Evolutionary conservation across 345 rosid genomes (phyloP).

Genomic region (Orychophragmus violaceus): DNA sequence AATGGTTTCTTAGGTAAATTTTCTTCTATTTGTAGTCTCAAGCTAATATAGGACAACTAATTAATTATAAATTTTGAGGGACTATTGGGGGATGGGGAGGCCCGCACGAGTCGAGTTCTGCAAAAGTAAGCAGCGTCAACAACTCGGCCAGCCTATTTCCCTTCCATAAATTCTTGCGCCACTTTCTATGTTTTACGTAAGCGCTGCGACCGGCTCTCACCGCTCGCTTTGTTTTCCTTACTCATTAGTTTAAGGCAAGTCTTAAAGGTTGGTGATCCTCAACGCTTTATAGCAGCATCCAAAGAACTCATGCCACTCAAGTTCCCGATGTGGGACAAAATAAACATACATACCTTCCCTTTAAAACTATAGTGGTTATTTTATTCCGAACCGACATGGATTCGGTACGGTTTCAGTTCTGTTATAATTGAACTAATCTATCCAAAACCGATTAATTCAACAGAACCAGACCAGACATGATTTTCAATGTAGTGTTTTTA

Average conservation of each 20-base stretch:
- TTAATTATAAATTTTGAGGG: background rate
- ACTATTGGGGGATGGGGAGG: conserved; percentile 50
- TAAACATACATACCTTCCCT: no score
- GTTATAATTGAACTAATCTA: no score
- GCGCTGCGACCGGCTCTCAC: conserved; percentile 76
- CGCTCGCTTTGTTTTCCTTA: conserved; percentile 93
- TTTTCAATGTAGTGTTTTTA: background rate
- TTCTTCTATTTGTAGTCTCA: no score
- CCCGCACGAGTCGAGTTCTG: conserved; percentile 82
- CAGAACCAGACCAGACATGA: background rate
- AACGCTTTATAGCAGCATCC: background rate
- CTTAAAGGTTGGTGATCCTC: rapidly evolving
- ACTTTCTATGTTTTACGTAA: background rate
- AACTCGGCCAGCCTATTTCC: conserved; percentile 72
- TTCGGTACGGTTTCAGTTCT: background rate
- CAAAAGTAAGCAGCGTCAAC: conserved; percentile 86
- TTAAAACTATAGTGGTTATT: background rate
- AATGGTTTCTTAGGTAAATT: no score
- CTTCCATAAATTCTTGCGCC: conserved; percentile 87
- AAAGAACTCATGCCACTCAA: rapidly evolving
- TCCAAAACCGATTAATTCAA: no score
- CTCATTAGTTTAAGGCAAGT: conserved; percentile 91
- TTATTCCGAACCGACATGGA: background rate
- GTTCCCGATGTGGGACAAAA: conserved; percentile 28
- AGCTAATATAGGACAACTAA: no score